These are phyloP conservation scores for Chlorella sp. DNA, from an alignment of 139 green algal species.

Conservation along the genomic window DNA sequence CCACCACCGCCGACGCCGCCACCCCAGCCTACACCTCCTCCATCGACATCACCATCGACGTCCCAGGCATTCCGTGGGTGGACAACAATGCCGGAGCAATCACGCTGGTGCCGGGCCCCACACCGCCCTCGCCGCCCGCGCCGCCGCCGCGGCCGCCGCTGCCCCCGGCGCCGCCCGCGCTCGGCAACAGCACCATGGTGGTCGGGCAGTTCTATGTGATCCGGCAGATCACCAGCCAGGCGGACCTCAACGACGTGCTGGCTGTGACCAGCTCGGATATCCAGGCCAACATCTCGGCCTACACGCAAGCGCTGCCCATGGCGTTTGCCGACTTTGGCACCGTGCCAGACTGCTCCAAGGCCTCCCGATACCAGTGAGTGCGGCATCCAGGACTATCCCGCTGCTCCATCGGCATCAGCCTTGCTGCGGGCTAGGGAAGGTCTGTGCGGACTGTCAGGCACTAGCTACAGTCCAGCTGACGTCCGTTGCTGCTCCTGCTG, in stretches of 20 bases:
- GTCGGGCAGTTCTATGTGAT: background rate
- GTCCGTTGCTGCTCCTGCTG: background rate
- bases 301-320: background rate
- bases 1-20: background rate
- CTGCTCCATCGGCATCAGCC: no score
- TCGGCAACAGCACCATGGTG: background rate
- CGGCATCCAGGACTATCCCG: no score
- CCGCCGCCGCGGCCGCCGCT: background rate
- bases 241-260: background rate
- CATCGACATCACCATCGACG: background rate
- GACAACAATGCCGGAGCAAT: conserved; percentile 1
- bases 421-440: no score
- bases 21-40: background rate
- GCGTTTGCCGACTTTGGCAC: background rate
- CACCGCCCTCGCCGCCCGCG: background rate
- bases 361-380: background rate
- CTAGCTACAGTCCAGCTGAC: background rate
- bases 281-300: background rate
- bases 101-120: background rate
- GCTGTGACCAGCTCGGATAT: background rate
- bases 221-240: background rate
- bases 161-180: background rate
- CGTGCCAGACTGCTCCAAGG: background rate
- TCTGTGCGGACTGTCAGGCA: background rate
- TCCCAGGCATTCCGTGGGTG: background rate